Conservation (phyloP, 768 basidiomycete species). For the Lentinula lateritia region DNA sequence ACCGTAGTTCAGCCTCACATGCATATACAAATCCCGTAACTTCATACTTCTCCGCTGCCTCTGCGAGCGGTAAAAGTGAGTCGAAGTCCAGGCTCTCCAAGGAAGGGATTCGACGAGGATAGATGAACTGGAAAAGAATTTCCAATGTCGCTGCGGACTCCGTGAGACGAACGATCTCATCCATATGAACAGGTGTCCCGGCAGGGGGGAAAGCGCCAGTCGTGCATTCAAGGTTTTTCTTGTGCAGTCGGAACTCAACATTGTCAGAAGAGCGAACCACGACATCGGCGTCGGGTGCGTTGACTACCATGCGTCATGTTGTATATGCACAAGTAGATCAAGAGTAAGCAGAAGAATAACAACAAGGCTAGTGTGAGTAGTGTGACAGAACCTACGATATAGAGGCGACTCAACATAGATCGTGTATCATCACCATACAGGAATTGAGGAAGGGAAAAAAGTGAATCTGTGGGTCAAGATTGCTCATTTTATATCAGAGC, state of each 20-base stretch:
- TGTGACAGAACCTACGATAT: too few species aligned
- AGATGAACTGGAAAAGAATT: background rate
- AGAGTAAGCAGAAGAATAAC: too few species aligned
- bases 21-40: background rate
- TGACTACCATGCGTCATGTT: constrained; percentile 46
- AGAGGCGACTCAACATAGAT: too few species aligned
- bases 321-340: too few species aligned
- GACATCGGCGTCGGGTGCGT: background rate
- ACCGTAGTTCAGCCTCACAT: too few species aligned
- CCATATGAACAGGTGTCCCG: background rate
- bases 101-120: background rate
- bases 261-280: background rate
- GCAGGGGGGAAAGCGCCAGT: background rate
- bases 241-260: background rate
- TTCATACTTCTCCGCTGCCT: background rate
- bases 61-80: background rate
- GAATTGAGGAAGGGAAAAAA: too few species aligned
- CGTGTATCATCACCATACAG: too few species aligned
- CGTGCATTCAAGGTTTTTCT: background rate
- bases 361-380: too few species aligned
- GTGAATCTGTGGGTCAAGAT: too few species aligned
- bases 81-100: background rate
- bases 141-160: background rate
- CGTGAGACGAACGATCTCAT: background rate
- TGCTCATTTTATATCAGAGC: too few species aligned